Base-by-base conservation (phyloP, 2,329 filamentous ascomycete genomes). In the Pseudopyricularia cyperi region DNA sequence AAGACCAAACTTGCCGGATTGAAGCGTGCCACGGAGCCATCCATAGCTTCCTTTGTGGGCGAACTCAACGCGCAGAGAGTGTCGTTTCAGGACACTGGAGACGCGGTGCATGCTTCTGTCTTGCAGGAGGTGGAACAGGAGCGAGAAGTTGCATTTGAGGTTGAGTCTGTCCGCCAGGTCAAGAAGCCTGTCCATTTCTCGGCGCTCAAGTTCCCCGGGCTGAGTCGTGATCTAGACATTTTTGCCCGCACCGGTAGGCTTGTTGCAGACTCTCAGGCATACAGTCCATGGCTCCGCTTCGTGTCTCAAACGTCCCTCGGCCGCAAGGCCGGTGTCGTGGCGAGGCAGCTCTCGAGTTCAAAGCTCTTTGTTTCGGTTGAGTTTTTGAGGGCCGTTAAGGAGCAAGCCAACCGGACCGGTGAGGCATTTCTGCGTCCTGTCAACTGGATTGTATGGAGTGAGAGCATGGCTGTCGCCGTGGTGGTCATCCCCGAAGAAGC, bases 401-500 rank as follows among this genome's bases (percentile, higher is more conserved):
- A 44, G 44, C 15, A 28, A 35, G 15, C 5, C n/a, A 30, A 48
- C 59, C 2, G 54, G 47, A 60, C 53, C 4, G 6, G 6, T 19
- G 53, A 59, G 15, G 42, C 49, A 7, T 54, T 58, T n/a, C 55
- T 73, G 55, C 66, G 71, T 1, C 68, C 75, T 0, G 76, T 83
- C 0, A 75, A 80, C 26, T 87, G 80, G 80, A 59, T 87, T 2
- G 61, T 86, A 0, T 83, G 75, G 73, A 77, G 72, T 53, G 57
- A 57, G 0, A n/a, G 57, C 0, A 65, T 66, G 0, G 58, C 75
- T 7, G 72, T 68, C 0, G 82, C 73, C 0, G 55, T 87, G 0
- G 61, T 86, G 2, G 59, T 86, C 2, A 79, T 77, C 28, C 77
- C 80, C 0, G 82, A 86, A 56, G 83, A 87, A 60, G 79, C 74